These are phyloP conservation scores for Diaporthe sp. DNA, from an alignment of 2,329 filamentous ascomycete genomes.

Conservation along the genomic window DNA sequence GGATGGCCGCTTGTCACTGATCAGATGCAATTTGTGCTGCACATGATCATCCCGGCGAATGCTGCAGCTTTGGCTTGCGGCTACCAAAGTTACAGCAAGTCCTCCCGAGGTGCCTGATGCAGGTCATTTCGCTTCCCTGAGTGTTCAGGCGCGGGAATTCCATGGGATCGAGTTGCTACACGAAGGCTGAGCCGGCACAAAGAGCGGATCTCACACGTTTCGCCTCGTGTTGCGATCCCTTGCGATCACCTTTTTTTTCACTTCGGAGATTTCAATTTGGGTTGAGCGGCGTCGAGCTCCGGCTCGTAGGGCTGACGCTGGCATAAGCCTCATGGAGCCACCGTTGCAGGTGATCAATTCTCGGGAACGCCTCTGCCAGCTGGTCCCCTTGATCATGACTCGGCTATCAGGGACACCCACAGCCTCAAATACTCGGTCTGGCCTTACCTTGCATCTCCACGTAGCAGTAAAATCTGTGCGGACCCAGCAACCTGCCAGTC, in stretches of 20 bases:
- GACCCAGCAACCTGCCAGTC: conserved; percentile 6
- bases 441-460: conserved; percentile 21
- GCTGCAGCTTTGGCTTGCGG: conserved; percentile 26
- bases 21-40: background rate
- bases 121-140: conserved; percentile 18
- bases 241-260: background rate
- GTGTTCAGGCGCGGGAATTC: background rate
- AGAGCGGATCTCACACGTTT: conserved; percentile 1
- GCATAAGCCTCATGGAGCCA: conserved; percentile 23
- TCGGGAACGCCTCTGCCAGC: conserved; percentile 8
- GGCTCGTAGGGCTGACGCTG: conserved; percentile 37
- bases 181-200: background rate
- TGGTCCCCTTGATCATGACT: conserved; percentile 23
- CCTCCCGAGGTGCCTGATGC: conserved; percentile 23
- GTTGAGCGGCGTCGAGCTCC: conserved; percentile 20
- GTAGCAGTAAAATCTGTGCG: conserved; percentile 2
- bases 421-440: background rate
- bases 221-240: conserved; percentile 13
- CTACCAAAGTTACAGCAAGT: conserved; percentile 25
- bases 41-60: conserved; percentile 1
- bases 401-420: conserved; percentile 7
- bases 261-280: conserved; percentile 18
- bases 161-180: background rate
- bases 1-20: conserved; percentile 11
- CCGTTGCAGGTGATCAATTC: conserved; percentile 23